Percentiles rank a stretch among this genome's conserved stretches.
phyloP scores from a whole-genome alignment of 2,329 filamentous ascomycete genomes.

The Neofusicoccum kwambonambiense region DNA sequence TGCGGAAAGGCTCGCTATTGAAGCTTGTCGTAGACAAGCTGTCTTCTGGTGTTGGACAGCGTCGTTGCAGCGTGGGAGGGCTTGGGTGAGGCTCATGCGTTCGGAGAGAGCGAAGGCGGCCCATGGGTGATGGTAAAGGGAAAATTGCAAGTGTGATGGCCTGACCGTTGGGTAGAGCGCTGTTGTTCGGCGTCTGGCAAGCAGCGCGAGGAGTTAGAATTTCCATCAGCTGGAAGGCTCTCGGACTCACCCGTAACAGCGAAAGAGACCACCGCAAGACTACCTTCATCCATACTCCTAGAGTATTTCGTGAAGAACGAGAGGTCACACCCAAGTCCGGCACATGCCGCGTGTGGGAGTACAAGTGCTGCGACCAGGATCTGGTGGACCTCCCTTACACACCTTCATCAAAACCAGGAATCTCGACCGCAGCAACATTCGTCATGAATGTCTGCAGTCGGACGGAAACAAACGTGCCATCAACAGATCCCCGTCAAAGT shows the following conservation, averaged over 20 bases:
- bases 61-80: not conserved
- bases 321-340: not conserved
- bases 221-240: too few relatives aligned
- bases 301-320: not conserved
- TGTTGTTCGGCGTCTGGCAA: not conserved
- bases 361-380: not conserved
- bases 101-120: not conserved
- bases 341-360: slow-evolving; percentile 2
- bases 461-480: not conserved
- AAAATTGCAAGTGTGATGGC: not conserved
- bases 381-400: slow-evolving; percentile 5
- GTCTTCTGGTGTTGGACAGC: not conserved
- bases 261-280: not conserved
- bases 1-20: not conserved
- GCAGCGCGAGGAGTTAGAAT: not conserved
- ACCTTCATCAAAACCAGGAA: slow-evolving; percentile 12
- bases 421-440: not conserved
- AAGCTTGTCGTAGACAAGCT: slow-evolving; percentile 10
- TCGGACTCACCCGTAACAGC: not conserved
- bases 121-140: not conserved
- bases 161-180: not conserved
- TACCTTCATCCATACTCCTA: too few relatives aligned
- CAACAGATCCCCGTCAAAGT: not conserved
- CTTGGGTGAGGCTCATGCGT: not conserved
- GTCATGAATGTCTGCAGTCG: not conserved